These are phyloP conservation scores for Pichia occidentalis DNA, from an alignment of 805 yeast genomes.

Conservation along the genomic window DNA sequence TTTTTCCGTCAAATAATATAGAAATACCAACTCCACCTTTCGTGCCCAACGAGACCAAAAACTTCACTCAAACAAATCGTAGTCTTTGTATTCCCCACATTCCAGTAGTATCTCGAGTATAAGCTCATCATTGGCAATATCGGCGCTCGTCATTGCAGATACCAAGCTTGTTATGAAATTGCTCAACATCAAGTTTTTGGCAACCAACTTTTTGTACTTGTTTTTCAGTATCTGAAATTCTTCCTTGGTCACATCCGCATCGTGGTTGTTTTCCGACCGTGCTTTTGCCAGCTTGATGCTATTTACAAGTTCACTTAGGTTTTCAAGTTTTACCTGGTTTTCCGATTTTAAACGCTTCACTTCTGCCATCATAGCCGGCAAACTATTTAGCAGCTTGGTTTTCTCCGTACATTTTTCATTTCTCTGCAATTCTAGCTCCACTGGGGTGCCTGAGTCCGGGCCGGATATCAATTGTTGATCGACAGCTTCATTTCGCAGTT, in stretches of 20 bases:
- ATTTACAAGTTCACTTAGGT: constrained; percentile 7
- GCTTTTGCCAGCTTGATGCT: constrained; percentile 11
- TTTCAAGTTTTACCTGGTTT: neutral
- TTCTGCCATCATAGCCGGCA: too few relatives aligned
- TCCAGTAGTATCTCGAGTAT: constrained; percentile 25
- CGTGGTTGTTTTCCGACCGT: constrained; percentile 12
- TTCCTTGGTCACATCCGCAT: constrained; percentile 14
- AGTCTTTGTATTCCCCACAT: constrained; percentile 27
- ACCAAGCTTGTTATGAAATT: constrained; percentile 30
- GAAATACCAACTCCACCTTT: too few relatives aligned
- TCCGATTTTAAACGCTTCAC: neutral
- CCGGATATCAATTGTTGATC: constrained; percentile 5
- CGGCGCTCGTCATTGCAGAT: constrained; percentile 28
- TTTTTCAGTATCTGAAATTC: constrained; percentile 15
- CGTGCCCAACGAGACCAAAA: neutral
- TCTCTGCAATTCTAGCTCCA: constrained; percentile 1
- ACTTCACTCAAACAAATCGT: constrained; percentile 21
- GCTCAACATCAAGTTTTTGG: constrained; percentile 21
- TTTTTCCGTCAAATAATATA: neutral
- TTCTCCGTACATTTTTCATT: constrained; percentile 2
- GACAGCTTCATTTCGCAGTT: constrained; percentile 5
- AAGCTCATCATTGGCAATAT: constrained; percentile 28
- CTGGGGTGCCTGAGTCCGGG: neutral
- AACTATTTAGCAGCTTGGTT: constrained; percentile 9
- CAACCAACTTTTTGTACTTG: constrained; percentile 15